Percentiles rank a stretch among this genome's conserved stretches.
Evolutionary conservation across 1,284 basidiomycete species (phyloP).

Genomic region (Irpex sp.): DNA sequence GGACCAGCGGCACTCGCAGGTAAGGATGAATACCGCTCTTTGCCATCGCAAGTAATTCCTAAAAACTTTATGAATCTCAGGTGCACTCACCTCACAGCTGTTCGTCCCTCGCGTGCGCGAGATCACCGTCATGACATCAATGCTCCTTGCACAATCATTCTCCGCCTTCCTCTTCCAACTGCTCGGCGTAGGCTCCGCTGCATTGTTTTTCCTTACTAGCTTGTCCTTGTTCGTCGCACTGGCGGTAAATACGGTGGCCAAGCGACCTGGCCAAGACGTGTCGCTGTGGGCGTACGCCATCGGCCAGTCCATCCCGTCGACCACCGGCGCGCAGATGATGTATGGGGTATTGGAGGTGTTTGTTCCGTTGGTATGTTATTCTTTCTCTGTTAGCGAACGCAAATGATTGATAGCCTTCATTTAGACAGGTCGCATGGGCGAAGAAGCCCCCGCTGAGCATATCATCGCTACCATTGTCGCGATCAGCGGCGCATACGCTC

Average conservation of each 20-base stretch:
- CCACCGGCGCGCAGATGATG: conserved; percentile 67
- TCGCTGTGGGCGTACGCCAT: conserved; percentile 65
- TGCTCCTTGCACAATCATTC: conserved; percentile 55
- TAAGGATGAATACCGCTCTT: conserved; percentile 16
- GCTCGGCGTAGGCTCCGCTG: conserved; percentile 63
- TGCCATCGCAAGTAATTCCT: neutral
- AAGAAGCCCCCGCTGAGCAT: conserved; percentile 79
- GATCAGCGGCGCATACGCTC: conserved; percentile 52
- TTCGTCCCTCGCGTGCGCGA: conserved; percentile 51
- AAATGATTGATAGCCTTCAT: too few relatives aligned
- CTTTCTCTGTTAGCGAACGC: conserved; percentile 2
- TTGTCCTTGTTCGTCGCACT: conserved; percentile 49
- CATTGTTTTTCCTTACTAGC: conserved; percentile 56
- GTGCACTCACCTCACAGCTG: conserved; percentile 51
- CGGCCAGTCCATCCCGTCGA: conserved; percentile 56
- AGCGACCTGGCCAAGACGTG: conserved; percentile 27
- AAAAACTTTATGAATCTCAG: conserved; percentile 26
- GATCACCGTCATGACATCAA: conserved; percentile 52
- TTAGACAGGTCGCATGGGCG: conserved; percentile 74
- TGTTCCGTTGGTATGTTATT: conserved; percentile 77
- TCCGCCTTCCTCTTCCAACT: conserved; percentile 53
- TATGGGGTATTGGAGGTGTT: conserved; percentile 81
- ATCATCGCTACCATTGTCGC: conserved; percentile 80
- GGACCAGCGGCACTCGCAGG: conserved; percentile 70
- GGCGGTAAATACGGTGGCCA: conserved; percentile 44